Evolutionary conservation across 2,329 filamentous ascomycete genomes (phyloP), one percentile per base, ranked within the genome.

Genomic region (Aspergillus sp.): DNA sequence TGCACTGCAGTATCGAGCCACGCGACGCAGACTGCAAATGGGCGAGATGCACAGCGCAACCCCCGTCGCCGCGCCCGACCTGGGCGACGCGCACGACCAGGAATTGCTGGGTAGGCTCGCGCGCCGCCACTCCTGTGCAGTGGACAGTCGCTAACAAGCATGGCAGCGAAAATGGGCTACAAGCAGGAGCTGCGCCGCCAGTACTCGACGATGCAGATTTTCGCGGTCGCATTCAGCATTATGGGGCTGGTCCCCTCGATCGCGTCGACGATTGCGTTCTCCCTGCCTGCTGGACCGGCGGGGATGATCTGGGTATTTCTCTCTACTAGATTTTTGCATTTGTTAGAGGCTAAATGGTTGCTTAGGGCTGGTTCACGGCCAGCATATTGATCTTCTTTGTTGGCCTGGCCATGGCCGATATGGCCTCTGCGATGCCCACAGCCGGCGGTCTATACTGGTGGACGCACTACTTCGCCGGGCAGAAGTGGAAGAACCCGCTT

Each of bases 221-320:
- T 87, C 63, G 84, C 82, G 26, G 81, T 84, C 57, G 81, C 81
- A 3, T 84, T 84, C 58, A 80, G 78, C 64, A 83, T 87, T 62
- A 86, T 87, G 83, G 83, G 84, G 2, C 68, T 87, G 6, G 71
- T 86, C 1, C 83, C 84, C 0, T 86, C 83, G 4, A 86, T 86
- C 59, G 83, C 84, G 5, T 82, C 81, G 30, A 86, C 84, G 0
- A 70, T 86, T 12, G 67, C 82, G 0, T 86, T 85, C 62, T 85
- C 82, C 4, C 75, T 87, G 41, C 83, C 84, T 2, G 80, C 83
- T 5, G 84, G 84, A 0, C 83, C 83, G 1, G 83, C 79, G 3
- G 84, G 84, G 4, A 83, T 86, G 78, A 82, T 86, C 53, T 86
- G 84, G 83, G 81, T 81, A 24, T n/a, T n/a, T n/a, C n/a, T n/a